A percentile compares a stretch with the other conserved stretches of the same genome.
Evolutionary conservation across 2,329 filamentous ascomycete genomes (phyloP).

Genomic region (Pseudogymnoascus sp.): DNA sequence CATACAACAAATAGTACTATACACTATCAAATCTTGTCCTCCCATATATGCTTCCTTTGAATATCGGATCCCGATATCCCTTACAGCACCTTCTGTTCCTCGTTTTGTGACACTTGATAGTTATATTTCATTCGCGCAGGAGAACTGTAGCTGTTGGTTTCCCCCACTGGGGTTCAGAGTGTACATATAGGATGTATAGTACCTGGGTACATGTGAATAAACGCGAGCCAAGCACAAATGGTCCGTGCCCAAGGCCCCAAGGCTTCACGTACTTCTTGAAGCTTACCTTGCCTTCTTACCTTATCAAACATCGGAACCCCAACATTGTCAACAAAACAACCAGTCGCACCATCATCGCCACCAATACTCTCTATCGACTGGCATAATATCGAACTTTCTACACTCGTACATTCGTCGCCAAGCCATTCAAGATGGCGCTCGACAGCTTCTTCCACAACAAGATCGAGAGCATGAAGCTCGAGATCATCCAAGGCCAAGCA

Average conservation of each 20-base stretch:
- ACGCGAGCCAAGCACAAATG: neutral
- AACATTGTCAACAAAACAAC: constrained; percentile 3
- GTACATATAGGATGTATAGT: neutral
- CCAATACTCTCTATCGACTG: neutral
- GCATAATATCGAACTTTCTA: neutral
- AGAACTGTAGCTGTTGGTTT: neutral
- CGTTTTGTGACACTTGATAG: neutral
- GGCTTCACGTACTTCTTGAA: constrained; percentile 8
- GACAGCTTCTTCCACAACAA: constrained; percentile 99
- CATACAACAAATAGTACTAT: neutral
- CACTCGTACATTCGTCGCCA: neutral
- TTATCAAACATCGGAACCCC: constrained; percentile 5
- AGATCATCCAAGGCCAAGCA: constrained; percentile 98
- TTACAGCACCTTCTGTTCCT: neutral
- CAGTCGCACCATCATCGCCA: neutral
- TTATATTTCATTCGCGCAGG: neutral
- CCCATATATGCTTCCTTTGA: neutral
- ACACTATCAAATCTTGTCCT: neutral
- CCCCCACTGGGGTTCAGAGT: neutral
- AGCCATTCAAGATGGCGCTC: constrained; percentile 72
- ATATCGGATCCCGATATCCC: neutral
- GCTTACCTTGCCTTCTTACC: constrained; percentile 5
- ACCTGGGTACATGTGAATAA: neutral
- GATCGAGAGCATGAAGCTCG: constrained; percentile 99
- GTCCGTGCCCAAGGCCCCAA: constrained; percentile 8